phyloP scores from a whole-genome alignment of 139 green algal species.

The Pleodorina starrii region DNA sequence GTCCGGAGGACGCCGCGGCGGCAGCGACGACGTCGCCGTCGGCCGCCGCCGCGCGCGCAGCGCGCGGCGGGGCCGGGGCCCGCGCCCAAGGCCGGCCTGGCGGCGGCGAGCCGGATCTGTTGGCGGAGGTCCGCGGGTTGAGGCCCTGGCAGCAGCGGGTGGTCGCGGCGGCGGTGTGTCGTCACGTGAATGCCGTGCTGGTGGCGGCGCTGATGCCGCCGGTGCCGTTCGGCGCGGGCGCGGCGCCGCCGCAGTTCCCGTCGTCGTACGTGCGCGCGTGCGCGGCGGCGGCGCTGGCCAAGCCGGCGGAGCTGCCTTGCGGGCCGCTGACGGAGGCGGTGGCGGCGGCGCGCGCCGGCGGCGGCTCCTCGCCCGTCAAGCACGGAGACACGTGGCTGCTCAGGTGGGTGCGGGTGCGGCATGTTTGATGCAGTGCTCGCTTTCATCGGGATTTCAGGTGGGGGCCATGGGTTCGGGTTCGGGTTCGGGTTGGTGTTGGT shows the following conservation, averaged over 20 bases:
- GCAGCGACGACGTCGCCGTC: neutral
- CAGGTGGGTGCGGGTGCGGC: too few relatives aligned
- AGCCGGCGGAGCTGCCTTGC: neutral
- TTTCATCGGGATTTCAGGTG: too few relatives aligned
- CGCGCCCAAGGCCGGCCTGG: neutral
- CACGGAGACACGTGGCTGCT: slow-evolving; percentile 38
- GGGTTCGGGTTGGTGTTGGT: too few relatives aligned
- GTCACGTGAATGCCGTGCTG: slow-evolving; percentile 26
- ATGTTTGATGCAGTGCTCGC: too few relatives aligned
- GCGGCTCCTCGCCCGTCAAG: neutral
- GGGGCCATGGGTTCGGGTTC: too few relatives aligned
- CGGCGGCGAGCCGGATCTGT: neutral
- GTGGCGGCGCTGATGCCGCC: slow-evolving; percentile 6
- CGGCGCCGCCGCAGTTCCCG: slow-evolving; percentile 14
- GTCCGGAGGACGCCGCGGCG: neutral
- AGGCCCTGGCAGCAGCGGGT: slow-evolving; percentile 40
- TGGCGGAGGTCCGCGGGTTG: slow-evolving; percentile 19
- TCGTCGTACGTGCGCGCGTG: slow-evolving; percentile 12
- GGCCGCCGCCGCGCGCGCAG: neutral
- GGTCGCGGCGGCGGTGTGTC: slow-evolving; percentile 17
- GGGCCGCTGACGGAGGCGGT: neutral
- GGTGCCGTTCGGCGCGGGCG: slow-evolving; percentile 28
- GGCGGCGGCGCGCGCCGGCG: neutral
- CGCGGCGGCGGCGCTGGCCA: neutral
- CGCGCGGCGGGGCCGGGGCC: neutral